These are phyloP conservation scores for Pythium phragmiticola DNA, from an alignment of 352 stramenopile species.

Conservation along the genomic window DNA sequence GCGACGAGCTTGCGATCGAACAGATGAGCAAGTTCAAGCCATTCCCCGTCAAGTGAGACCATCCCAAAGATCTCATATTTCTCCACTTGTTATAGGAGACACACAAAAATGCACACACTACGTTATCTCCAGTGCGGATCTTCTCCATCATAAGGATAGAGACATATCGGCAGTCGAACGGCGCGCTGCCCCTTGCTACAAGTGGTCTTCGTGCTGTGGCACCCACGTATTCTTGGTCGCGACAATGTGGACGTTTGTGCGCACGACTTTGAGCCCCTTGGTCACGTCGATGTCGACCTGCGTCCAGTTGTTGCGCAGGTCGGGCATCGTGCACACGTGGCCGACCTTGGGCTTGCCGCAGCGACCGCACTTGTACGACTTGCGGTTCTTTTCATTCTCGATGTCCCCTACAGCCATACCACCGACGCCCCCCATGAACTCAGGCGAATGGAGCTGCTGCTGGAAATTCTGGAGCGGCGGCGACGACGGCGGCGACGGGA, in stretches of 20 bases:
- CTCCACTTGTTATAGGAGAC: neutral
- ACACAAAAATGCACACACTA: constrained; percentile 9
- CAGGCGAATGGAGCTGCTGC: constrained; percentile 28
- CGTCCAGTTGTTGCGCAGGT: constrained; percentile 85
- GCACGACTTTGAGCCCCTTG: constrained; percentile 71
- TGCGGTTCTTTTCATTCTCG: constrained; percentile 52
- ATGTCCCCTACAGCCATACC: constrained; percentile 27
- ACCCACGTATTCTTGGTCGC: constrained; percentile 67
- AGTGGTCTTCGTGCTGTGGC: constrained; percentile 61
- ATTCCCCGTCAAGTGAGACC: constrained; percentile 38
- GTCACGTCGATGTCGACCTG: constrained; percentile 77
- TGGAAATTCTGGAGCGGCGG: constrained; percentile 26
- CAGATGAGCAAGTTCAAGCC: constrained; percentile 53
- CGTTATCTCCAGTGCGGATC: too few species aligned
- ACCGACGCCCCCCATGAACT: constrained; percentile 4
- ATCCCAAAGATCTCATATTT: neutral
- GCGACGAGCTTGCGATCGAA: constrained; percentile 51
- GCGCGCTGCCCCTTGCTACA: constrained; percentile 3
- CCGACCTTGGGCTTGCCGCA: constrained; percentile 85
- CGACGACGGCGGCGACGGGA: constrained; percentile 19
- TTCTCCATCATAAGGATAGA: neutral
- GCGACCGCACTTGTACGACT: constrained; percentile 86
- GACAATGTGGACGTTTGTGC: constrained; percentile 73
- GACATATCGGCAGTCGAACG: neutral
- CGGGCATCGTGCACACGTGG: constrained; percentile 84